Evolutionary conservation across 352 stramenopile genomes (phyloP), one percentile per base, ranked within the genome.

Genomic region (Globisporangium spinosum): DNA sequence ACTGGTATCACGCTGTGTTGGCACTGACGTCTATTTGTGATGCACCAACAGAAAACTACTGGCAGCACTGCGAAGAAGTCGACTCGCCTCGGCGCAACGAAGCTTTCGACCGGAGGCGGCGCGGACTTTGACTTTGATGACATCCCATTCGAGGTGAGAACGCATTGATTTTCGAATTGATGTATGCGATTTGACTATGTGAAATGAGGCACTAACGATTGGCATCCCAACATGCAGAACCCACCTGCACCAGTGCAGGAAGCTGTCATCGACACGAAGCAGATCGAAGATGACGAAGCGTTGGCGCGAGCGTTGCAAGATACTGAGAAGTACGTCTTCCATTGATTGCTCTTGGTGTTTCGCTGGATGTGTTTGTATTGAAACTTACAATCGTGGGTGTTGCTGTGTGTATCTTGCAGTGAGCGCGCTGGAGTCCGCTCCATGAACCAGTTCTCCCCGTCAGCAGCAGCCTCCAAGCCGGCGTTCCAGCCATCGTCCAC

Each of bases 41-140:
- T 58, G 15, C 51, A 3, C 43, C 51, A 23, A 6, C 12, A 83
- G 77, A 84, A 84, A 72, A 74, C 76, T 27, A 76, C 72, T 20
- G 56, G 56, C 10, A 65, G 56, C 56, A 68, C 67, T 12, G 80
- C 71, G 22, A 89, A 82, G 62, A 89, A 87, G 23, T 66, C 78
- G 13, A 92, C 80, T n/a, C 78, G 80, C 43, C 69, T 88, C 4
- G 78, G 80, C 47, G 89, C 85, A 20, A 94, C 85, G 0, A 97
- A 97, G 75, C 70, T 96, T 57, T 93, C 81, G 35, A 82, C 72
- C 5, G 77, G 77, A 12, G 70, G 29, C 1, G 74, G 38, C 9
- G 77, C 76, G 15, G 87, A 95, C 69, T 96, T 96, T 75, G 89
- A 96, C 67, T 96, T 96, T 69, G 89, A 96, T 63, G 87, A 93